phyloP scores from a whole-genome alignment of 768 basidiomycete genomes.

The Neoboletus magnificus region DNA sequence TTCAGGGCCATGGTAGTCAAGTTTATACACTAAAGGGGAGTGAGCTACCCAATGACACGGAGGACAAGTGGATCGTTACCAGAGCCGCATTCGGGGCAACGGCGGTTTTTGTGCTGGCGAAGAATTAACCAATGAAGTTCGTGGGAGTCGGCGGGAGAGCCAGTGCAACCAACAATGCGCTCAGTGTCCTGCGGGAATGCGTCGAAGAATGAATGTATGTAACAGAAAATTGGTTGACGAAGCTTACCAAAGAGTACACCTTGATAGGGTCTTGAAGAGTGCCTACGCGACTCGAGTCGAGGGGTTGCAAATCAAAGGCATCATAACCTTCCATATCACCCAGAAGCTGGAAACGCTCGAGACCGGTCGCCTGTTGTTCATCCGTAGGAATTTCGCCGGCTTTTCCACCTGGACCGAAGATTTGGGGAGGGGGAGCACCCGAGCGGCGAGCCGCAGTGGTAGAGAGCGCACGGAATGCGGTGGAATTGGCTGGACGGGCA shows the following conservation, averaged over 20 bases:
- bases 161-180: slow-evolving; percentile 92
- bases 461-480: slow-evolving; percentile 55
- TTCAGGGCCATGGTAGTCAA: slow-evolving; percentile 67
- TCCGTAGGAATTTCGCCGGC: slow-evolving; percentile 77
- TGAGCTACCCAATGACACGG: slow-evolving; percentile 2
- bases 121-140: slow-evolving; percentile 84
- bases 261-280: slow-evolving; percentile 84
- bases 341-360: slow-evolving; percentile 91
- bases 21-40: slow-evolving; percentile 54
- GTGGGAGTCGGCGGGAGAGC: slow-evolving; percentile 92
- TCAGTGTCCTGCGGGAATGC: slow-evolving; percentile 57
- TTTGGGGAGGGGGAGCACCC: slow-evolving; percentile 56
- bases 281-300: slow-evolving; percentile 82
- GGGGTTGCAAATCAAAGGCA: slow-evolving; percentile 83
- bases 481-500: slow-evolving; percentile 20
- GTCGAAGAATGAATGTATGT: background rate
- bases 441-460: slow-evolving; percentile 54
- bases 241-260: slow-evolving; percentile 80
- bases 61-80: slow-evolving; percentile 49
- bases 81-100: slow-evolving; percentile 93
- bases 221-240: background rate
- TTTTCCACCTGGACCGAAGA: slow-evolving; percentile 72
- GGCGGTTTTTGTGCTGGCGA: slow-evolving; percentile 60
- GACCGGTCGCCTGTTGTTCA: slow-evolving; percentile 89
- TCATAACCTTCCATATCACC: slow-evolving; percentile 86